Conservation (phyloP, 768 basidiomycete species). For the Brasilioporus rufonigricans region DNA sequence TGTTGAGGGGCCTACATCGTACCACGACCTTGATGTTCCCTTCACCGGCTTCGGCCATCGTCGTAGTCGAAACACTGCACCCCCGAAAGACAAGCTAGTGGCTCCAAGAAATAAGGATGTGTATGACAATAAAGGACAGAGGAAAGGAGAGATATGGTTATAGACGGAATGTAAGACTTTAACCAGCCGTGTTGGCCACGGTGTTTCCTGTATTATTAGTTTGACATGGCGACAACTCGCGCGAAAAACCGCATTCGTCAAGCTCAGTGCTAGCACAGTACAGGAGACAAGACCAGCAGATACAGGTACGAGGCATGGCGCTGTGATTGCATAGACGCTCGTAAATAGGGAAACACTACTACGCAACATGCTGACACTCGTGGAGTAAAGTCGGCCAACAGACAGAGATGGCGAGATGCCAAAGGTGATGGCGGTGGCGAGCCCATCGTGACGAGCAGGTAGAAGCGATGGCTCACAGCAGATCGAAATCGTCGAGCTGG, state of each 20-base stretch:
- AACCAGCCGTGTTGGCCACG: background rate
- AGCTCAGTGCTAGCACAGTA: background rate
- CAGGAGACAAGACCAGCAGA: background rate
- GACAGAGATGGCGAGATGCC: background rate
- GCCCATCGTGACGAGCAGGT: background rate
- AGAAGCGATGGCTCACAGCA: constrained; percentile 47
- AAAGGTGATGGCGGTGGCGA: background rate
- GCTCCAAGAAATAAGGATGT: constrained; percentile 14
- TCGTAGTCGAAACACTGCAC: constrained; percentile 19
- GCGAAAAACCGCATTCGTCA: constrained; percentile 18
- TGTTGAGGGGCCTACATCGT: constrained; percentile 95
- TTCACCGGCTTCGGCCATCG: constrained; percentile 76
- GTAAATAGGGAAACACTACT: background rate
- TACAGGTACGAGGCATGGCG: background rate
- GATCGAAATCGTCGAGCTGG: constrained; percentile 93
- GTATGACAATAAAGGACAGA: constrained; percentile 2
- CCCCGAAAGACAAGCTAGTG: constrained; percentile 10
- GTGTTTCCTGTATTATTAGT: too few relatives aligned
- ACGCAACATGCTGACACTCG: background rate
- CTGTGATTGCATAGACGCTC: background rate
- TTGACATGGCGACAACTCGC: constrained; percentile 19
- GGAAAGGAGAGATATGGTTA: constrained; percentile 5
- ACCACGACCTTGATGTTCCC: constrained; percentile 92
- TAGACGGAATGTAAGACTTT: background rate
- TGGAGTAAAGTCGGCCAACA: background rate